Percentiles rank a stretch among this genome's conserved stretches.
These are phyloP conservation scores for Brassica incana DNA, from an alignment of 345 rosid genomes.

Conservation along the genomic window DNA sequence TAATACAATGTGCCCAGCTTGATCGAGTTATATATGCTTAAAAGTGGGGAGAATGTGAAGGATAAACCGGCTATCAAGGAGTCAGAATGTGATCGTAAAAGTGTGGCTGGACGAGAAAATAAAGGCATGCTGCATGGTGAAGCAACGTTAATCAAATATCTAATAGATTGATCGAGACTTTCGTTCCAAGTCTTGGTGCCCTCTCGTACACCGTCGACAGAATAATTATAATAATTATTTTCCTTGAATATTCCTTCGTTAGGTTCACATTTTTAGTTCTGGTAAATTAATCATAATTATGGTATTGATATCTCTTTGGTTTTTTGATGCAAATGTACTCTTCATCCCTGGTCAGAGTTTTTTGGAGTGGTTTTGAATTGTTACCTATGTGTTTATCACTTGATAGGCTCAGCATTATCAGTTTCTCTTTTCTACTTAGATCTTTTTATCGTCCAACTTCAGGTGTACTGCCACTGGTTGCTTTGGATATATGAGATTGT, in stretches of 20 bases:
- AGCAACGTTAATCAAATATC: slow-evolving; percentile 26
- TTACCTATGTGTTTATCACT: neutral
- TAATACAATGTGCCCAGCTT: slow-evolving; percentile 13
- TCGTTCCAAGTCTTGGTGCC: slow-evolving; percentile 28
- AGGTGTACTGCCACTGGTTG: neutral
- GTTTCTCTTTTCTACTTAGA: neutral
- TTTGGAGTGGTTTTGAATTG: neutral
- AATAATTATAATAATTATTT: neutral
- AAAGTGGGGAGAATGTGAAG: neutral
- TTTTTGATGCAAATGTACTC: neutral
- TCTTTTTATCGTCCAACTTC: neutral
- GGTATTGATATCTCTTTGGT: neutral
- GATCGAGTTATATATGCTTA: slow-evolving; percentile 2
- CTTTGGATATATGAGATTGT: neutral
- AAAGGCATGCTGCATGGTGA: slow-evolving; percentile 32
- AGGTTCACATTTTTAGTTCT: neutral
- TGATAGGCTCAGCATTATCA: neutral
- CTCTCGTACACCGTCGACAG: slow-evolving; percentile 28
- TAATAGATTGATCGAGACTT: slow-evolving; percentile 17
- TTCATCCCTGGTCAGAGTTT: neutral
- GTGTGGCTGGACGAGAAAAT: slow-evolving; percentile 18
- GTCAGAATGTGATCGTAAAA: slow-evolving; percentile 19
- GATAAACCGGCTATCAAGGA: slow-evolving; percentile 15
- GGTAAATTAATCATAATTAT: neutral
- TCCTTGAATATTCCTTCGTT: neutral